phyloP scores from a whole-genome alignment of 371 early-diverging fungal genomes.

The Syncephalastrum sp. region DNA sequence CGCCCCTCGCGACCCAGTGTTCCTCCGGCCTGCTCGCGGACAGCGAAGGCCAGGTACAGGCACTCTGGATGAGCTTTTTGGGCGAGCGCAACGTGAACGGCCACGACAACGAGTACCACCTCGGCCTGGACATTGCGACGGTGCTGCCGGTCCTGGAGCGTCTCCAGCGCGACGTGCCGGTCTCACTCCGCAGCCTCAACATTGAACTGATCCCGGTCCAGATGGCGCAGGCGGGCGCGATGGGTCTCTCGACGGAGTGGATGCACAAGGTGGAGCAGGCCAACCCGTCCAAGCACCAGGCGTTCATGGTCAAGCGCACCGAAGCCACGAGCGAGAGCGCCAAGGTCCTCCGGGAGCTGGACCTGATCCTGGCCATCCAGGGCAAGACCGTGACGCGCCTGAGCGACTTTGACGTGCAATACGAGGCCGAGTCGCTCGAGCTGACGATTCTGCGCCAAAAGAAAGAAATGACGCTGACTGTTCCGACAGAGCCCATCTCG shows the following conservation, averaged over 20 bases:
- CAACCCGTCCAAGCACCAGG: slow-evolving; percentile 67
- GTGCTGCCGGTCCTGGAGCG: slow-evolving; percentile 55
- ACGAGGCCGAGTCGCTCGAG: slow-evolving; percentile 54
- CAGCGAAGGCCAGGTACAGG: slow-evolving; percentile 70
- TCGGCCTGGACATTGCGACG: slow-evolving; percentile 67
- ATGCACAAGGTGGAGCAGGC: slow-evolving; percentile 68
- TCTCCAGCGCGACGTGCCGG: slow-evolving; percentile 40
- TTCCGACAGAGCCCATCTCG: slow-evolving; percentile 61
- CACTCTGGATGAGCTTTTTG: slow-evolving; percentile 83
- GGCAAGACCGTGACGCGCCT: slow-evolving; percentile 71
- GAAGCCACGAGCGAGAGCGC: slow-evolving; percentile 69
- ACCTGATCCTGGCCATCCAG: slow-evolving; percentile 71
- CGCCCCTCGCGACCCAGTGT: slow-evolving; percentile 81
- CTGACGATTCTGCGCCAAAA: slow-evolving; percentile 69
- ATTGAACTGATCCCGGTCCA: slow-evolving; percentile 75
- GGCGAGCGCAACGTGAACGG: slow-evolving; percentile 73
- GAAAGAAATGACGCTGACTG: slow-evolving; percentile 59
- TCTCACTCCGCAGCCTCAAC: slow-evolving; percentile 61
- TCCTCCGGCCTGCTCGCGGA: slow-evolving; percentile 85
- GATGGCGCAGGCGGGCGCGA: slow-evolving; percentile 75
- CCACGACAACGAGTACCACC: slow-evolving; percentile 75
- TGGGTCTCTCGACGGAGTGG: slow-evolving; percentile 81
- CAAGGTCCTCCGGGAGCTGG: slow-evolving; percentile 68
- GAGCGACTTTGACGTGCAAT: slow-evolving; percentile 67
- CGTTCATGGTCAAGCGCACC: slow-evolving; percentile 71